Evolutionary conservation across 345 rosid species (phyloP).

Genomic region (Populus davidiana): DNA sequence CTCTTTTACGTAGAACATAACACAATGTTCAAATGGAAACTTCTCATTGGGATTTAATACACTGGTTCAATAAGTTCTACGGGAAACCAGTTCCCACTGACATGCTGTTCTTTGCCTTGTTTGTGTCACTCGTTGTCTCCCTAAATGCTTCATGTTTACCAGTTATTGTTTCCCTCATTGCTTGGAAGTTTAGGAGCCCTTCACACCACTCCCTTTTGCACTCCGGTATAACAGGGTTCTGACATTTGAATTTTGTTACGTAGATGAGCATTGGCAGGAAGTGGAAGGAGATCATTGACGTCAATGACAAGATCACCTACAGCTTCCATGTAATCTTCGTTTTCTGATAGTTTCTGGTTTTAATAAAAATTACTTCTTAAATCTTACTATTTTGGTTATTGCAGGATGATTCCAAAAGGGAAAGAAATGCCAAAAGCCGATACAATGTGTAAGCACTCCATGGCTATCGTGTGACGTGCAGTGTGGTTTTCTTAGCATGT

Average conservation of each 20-base stretch:
- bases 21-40: background rate
- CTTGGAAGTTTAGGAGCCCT: background rate
- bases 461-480: background rate
- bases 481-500: background rate
- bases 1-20: background rate
- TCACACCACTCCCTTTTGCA: background rate
- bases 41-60: background rate
- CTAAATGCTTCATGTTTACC: background rate
- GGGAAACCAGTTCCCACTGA: too few relatives aligned
- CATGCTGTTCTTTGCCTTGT: too few relatives aligned
- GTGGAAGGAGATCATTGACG: slow-evolving; percentile 87
- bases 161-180: background rate
- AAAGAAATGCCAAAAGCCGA: slow-evolving; percentile 51
- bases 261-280: slow-evolving; percentile 89
- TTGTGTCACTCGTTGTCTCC: background rate
- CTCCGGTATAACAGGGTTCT: too few relatives aligned
- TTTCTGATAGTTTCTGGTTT: background rate
- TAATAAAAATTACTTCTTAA: background rate
- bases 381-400: slow-evolving; percentile 17
- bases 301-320: slow-evolving; percentile 71
- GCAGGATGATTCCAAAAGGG: slow-evolving; percentile 82
- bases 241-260: slow-evolving; percentile 2
- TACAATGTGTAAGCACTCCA: slow-evolving; percentile 51
- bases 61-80: too few relatives aligned
- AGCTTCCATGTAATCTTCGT: slow-evolving; percentile 62